These are phyloP conservation scores for Backusella australiensis DNA, from an alignment of 192 early-diverging fungal genomes.

Conservation along the genomic window DNA sequence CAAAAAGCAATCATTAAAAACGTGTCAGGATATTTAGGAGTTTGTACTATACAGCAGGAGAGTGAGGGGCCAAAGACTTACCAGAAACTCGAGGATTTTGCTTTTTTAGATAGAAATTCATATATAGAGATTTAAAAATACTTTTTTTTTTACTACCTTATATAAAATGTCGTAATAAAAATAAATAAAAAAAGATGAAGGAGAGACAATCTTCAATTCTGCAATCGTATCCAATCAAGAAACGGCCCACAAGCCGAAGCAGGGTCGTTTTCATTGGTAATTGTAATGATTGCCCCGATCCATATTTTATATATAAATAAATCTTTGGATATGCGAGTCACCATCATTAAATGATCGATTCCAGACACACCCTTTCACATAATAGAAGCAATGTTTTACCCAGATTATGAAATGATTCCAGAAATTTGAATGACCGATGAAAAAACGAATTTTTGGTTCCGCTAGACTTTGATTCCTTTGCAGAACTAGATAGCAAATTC, in stretches of 20 bases:
- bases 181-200: not conserved
- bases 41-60: not conserved
- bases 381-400: not conserved
- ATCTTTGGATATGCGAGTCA: not conserved
- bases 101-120: not conserved
- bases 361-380: not conserved
- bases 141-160: not conserved
- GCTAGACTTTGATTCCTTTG: not conserved
- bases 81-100: not conserved
- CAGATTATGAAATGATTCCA: not conserved
- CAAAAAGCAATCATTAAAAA: conserved; percentile 9
- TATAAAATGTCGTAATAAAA: not conserved
- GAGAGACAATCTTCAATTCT: not conserved
- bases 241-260: not conserved
- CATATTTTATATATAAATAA: not conserved
- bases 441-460: not conserved
- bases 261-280: not conserved
- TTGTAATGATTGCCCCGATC: conserved; percentile 1
- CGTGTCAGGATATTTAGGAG: not conserved
- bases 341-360: not conserved
- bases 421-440: not conserved
- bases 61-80: not conserved
- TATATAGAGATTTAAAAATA: not conserved
- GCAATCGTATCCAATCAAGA: not conserved
- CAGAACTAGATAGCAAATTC: not conserved